Evolutionary conservation across 331 rosid genomes (phyloP).

Genomic region (Acacia pycnantha): DNA sequence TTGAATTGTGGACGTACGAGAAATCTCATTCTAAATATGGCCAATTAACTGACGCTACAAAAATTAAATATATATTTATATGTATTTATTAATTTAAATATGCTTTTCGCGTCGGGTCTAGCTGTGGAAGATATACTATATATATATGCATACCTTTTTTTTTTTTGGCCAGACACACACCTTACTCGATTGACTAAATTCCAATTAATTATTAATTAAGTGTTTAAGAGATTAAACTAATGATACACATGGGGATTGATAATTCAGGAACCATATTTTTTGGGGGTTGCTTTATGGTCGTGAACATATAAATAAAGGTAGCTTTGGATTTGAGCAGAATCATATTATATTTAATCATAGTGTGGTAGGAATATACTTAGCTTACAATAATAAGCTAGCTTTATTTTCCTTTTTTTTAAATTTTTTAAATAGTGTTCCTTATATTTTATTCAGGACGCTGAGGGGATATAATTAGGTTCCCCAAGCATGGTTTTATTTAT

Average conservation of each 20-base stretch:
- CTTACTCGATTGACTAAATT: constrained; percentile 30
- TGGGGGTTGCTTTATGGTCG: constrained; percentile 33
- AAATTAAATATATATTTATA: background rate
- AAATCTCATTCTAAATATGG: background rate
- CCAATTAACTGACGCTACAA: background rate
- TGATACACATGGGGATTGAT: constrained; percentile 26
- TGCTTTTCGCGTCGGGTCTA: background rate
- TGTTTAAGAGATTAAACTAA: constrained; percentile 11
- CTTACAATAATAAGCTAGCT: background rate
- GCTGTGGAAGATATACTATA: background rate
- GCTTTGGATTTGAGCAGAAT: constrained; percentile 32
- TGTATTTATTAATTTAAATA: background rate
- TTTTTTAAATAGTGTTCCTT: background rate
- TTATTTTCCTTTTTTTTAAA: constrained; percentile 10
- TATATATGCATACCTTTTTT: no score
- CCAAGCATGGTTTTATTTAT: constrained; percentile 22
- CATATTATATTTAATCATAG: constrained; percentile 13
- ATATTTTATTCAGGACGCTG: constrained; percentile 25
- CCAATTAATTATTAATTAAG: background rate
- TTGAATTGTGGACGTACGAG: background rate
- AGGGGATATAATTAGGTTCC: constrained; percentile 39
- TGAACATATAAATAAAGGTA: constrained; percentile 29
- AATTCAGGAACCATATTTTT: constrained; percentile 25
- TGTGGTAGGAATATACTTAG: constrained; percentile 41
- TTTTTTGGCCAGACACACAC: background rate